These are phyloP conservation scores for Mortierella sp. DNA, from an alignment of 371 early-diverging fungal genomes.

Conservation along the genomic window DNA sequence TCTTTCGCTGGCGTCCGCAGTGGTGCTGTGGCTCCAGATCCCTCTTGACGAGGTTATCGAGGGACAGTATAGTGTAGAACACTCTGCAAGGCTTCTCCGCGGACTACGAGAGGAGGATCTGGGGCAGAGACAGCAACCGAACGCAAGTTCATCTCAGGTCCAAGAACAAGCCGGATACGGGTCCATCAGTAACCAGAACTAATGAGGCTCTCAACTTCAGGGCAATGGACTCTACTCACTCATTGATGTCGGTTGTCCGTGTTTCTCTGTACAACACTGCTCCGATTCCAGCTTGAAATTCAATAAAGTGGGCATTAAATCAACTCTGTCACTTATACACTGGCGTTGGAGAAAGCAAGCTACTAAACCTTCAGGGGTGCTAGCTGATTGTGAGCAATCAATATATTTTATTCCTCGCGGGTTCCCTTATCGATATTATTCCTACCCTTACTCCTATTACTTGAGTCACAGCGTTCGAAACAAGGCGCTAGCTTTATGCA, in stretches of 20 bases:
- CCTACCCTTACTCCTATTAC: too few relatives aligned
- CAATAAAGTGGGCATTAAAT: too few relatives aligned
- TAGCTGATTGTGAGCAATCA: too few relatives aligned
- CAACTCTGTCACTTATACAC: not conserved
- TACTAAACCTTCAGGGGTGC: too few relatives aligned
- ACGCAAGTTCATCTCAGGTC: not conserved
- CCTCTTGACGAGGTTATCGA: slow-evolving; percentile 24
- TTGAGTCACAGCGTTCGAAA: too few relatives aligned
- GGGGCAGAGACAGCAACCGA: not conserved
- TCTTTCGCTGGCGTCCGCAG: slow-evolving; percentile 18
- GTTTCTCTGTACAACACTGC: not conserved
- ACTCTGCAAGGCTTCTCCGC: slow-evolving; percentile 28
- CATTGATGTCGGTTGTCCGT: not conserved
- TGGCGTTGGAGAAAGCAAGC: too few relatives aligned
- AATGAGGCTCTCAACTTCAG: not conserved
- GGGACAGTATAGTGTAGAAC: slow-evolving; percentile 13
- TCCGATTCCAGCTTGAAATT: not conserved
- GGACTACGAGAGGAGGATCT: slow-evolving; percentile 33
- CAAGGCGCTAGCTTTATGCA: not conserved
- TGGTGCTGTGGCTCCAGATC: slow-evolving; percentile 10
- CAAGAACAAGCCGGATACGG: slow-evolving; percentile 11
- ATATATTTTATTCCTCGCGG: too few relatives aligned
- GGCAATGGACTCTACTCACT: not conserved
- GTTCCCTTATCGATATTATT: too few relatives aligned
- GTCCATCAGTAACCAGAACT: not conserved